Conservation (phyloP, 2,329 filamentous ascomycete genomes). For the Paecilomyces variotii region DNA sequence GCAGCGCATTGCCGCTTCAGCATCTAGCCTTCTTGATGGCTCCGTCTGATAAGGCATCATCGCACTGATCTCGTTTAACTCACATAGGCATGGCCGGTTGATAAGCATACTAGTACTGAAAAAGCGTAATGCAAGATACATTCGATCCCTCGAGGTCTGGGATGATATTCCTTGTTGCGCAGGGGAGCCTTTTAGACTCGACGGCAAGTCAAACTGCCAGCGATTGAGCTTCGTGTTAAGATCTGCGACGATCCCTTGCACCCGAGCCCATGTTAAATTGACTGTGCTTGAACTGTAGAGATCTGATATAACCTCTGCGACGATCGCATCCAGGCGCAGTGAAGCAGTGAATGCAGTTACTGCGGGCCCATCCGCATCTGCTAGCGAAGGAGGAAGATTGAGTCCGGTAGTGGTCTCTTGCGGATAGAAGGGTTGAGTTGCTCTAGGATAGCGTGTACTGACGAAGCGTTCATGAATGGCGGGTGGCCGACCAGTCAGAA, state of each 20-base stretch:
- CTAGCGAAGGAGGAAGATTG: not conserved
- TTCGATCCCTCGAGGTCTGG: slow-evolving; percentile 3
- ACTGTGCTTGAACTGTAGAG: slow-evolving; percentile 24
- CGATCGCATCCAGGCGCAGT: slow-evolving; percentile 15
- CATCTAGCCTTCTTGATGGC: slow-evolving; percentile 23
- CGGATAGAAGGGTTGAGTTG: slow-evolving; percentile 2
- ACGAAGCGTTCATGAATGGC: slow-evolving; percentile 19
- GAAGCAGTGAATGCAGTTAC: slow-evolving; percentile 6
- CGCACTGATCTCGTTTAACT: slow-evolving; percentile 16
- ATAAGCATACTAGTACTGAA: slow-evolving; percentile 28
- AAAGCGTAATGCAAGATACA: slow-evolving; percentile 20
- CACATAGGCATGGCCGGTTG: slow-evolving; percentile 32
- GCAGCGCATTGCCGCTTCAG: slow-evolving; percentile 22
- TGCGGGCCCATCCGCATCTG: not conserved
- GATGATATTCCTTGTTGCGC: not conserved
- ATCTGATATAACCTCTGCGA: slow-evolving; percentile 18
- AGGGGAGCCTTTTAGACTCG: slow-evolving; percentile 4
- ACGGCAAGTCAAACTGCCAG: slow-evolving; percentile 23
- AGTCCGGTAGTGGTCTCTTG: slow-evolving; percentile 12
- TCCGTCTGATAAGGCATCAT: slow-evolving; percentile 20
- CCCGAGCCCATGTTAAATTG: slow-evolving; percentile 24
- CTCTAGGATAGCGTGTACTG: slow-evolving; percentile 22
- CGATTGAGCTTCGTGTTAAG: slow-evolving; percentile 22
- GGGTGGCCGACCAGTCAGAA: slow-evolving; percentile 31
- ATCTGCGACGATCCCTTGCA: slow-evolving; percentile 21